Evolutionary conservation across 352 stramenopile genomes (phyloP).

Genomic region (Globisporangium recalcitrans): DNA sequence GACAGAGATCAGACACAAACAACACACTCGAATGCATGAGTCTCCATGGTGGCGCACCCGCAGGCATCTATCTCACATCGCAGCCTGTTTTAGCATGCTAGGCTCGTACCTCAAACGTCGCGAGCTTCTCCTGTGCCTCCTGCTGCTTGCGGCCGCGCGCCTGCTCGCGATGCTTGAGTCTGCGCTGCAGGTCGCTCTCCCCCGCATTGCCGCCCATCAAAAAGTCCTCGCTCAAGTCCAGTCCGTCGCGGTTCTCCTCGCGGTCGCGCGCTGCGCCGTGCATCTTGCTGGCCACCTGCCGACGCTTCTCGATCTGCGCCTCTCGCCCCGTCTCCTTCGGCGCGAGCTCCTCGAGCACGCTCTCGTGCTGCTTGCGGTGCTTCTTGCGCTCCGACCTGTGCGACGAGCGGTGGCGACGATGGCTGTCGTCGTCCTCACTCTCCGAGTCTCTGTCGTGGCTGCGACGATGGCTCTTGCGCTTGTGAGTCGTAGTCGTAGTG

Average conservation of each 20-base stretch:
- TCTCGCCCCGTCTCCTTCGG: constrained; percentile 63
- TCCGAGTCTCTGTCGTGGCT: constrained; percentile 18
- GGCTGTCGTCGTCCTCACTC: constrained; percentile 14
- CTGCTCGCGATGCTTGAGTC: constrained; percentile 33
- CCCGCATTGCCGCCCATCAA: constrained; percentile 40
- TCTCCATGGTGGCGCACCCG: too few relatives aligned
- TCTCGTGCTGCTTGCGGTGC: constrained; percentile 35
- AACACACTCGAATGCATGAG: too few relatives aligned
- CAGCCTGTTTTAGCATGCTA: neutral
- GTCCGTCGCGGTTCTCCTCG: constrained; percentile 53
- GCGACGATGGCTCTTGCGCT: neutral
- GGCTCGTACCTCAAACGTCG: constrained; percentile 29
- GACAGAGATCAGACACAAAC: too few relatives aligned
- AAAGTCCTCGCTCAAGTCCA: constrained; percentile 66
- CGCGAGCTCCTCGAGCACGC: constrained; percentile 51
- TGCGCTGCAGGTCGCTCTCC: constrained; percentile 30
- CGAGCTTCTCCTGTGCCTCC: constrained; percentile 34
- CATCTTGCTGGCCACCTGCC: constrained; percentile 34
- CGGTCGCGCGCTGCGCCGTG: constrained; percentile 59
- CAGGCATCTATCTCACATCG: too few relatives aligned
- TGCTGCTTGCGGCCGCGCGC: constrained; percentile 34
- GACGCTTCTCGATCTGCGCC: constrained; percentile 53
- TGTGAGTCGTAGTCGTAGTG: neutral
- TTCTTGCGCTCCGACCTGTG: constrained; percentile 28
- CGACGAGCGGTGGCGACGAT: constrained; percentile 13